phyloP scores from a whole-genome alignment of 176 grass and related monocot species.

The Poa annua region DNA sequence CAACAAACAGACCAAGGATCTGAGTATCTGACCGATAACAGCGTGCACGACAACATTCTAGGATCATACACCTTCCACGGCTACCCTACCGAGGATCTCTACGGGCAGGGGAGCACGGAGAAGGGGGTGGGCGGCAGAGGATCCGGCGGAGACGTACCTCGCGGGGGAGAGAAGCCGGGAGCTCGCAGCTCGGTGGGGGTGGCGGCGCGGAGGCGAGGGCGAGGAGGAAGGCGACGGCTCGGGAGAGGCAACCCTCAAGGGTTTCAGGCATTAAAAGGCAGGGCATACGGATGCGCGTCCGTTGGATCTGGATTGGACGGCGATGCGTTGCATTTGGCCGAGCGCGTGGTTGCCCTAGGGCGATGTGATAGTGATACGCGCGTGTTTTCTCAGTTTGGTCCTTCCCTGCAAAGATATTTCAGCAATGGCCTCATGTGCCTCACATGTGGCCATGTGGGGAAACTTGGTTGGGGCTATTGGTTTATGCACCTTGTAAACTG shows the following conservation, averaged over 20 bases:
- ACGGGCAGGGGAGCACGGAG: not conserved
- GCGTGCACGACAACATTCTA: no score
- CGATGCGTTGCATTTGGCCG: not conserved
- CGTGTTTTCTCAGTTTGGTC: not conserved
- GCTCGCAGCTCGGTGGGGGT: not conserved
- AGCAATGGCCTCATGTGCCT: not conserved
- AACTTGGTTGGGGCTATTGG: not conserved
- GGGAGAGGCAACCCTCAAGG: not conserved
- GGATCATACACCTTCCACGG: not conserved
- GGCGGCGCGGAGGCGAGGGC: conserved; percentile 12
- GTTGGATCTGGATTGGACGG: conserved; percentile 19
- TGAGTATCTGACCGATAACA: conserved; percentile 29
- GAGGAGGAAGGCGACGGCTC: conserved; percentile 7
- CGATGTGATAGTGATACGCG: no score
- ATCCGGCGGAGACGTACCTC: not conserved
- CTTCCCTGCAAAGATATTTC: not conserved
- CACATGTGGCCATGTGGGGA: not conserved
- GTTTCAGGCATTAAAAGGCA: not conserved
- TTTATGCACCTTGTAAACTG: not conserved
- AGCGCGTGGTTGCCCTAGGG: conserved; percentile 20
- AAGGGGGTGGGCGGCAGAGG: not conserved
- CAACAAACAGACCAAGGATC: not conserved
- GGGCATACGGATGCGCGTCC: not conserved
- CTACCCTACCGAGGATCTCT: not conserved
- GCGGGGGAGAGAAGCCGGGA: not conserved